A percentile compares a stretch with the other conserved stretches of the same genome.
Conservation (phyloP, 1,284 basidiomycete genomes). For the Ganoderma multipileum region DNA sequence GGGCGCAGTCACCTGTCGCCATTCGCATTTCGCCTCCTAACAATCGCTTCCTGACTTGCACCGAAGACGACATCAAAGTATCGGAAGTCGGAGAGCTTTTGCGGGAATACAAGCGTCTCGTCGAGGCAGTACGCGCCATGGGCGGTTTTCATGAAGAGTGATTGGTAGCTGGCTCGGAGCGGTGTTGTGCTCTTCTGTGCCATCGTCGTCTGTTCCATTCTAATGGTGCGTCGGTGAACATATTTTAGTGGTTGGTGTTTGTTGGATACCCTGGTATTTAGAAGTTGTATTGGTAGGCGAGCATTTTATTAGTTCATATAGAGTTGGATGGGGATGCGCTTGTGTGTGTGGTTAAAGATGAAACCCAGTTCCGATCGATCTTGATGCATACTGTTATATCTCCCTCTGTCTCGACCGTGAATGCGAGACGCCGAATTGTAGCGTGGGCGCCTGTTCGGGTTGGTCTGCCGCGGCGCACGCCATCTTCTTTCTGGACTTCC, state of each 20-base stretch:
- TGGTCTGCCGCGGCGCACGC: neutral
- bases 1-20: conserved; percentile 49
- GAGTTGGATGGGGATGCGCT: neutral
- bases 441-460: neutral
- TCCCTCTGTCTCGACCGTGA: neutral
- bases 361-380: neutral
- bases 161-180: neutral
- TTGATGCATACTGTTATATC: neutral
- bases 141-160: conserved; percentile 48
- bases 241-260: neutral
- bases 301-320: neutral
- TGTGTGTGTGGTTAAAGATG: neutral
- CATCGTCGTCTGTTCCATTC: neutral
- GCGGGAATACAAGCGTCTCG: conserved; percentile 76
- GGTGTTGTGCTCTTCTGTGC: neutral
- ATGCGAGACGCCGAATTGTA: neutral
- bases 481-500: neutral
- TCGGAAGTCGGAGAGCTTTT: conserved; percentile 80
- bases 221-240: neutral
- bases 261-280: neutral
- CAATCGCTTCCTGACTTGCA: conserved; percentile 70
- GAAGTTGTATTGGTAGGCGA: neutral
- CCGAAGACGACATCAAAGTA: conserved; percentile 74
- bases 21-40: conserved; percentile 61
- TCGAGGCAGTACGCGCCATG: conserved; percentile 47